A percentile compares a stretch with the other conserved stretches of the same genome.
phyloP scores from a whole-genome alignment of 345 rosid species.

The Euphorbia peplus region DNA sequence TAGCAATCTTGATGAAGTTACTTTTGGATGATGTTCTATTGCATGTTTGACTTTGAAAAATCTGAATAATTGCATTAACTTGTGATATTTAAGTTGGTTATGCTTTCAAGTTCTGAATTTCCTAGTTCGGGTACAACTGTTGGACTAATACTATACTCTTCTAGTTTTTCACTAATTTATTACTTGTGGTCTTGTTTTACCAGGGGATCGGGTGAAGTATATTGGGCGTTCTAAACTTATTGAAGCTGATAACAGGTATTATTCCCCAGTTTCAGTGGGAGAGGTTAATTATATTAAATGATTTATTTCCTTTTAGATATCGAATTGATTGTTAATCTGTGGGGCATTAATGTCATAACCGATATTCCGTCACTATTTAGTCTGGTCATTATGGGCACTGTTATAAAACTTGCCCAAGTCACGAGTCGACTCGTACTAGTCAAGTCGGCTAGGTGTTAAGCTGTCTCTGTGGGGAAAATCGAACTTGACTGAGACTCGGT shows the following conservation, averaged over 20 bases:
- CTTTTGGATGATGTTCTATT: slow-evolving; percentile 1
- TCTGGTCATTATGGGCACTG: neutral
- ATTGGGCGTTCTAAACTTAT: slow-evolving; percentile 50
- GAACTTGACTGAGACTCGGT: no score
- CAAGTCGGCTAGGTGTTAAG: no score
- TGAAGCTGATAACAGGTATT: slow-evolving; percentile 70
- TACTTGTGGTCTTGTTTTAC: slow-evolving; percentile 8
- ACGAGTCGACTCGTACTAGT: no score
- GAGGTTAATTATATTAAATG: neutral
- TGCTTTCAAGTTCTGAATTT: neutral
- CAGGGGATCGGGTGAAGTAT: slow-evolving; percentile 94
- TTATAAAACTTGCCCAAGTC: no score
- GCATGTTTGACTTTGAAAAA: neutral
- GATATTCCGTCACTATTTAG: neutral
- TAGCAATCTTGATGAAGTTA: neutral
- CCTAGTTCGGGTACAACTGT: neutral
- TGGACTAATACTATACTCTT: neutral
- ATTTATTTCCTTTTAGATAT: neutral
- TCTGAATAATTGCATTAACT: neutral
- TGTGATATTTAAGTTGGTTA: neutral
- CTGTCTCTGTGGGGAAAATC: no score
- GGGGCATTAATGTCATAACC: no score
- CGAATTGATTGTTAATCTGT: neutral
- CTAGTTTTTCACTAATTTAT: neutral
- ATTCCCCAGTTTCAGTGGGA: neutral